These are phyloP conservation scores for Trichosporon sp. DNA, from an alignment of 1,284 basidiomycete species.

Conservation along the genomic window DNA sequence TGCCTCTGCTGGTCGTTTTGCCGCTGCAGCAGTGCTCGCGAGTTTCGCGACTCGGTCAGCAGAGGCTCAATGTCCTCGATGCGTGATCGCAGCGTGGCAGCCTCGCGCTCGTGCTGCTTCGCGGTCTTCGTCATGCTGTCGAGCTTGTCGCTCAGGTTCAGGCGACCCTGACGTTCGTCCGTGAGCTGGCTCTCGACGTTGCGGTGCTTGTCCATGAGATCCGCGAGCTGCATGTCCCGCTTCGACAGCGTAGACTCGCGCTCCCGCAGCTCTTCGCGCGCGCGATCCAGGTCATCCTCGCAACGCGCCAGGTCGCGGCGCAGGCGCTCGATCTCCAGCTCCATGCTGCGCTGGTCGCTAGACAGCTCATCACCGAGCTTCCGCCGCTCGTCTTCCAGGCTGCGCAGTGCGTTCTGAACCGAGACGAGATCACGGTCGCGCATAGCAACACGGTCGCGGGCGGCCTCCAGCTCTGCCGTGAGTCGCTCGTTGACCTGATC, in stretches of 20 bases:
- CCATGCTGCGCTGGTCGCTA: slow-evolving; percentile 76
- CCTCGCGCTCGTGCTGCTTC: slow-evolving; percentile 64
- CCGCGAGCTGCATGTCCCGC: slow-evolving; percentile 65
- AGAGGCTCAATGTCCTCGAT: slow-evolving; percentile 73
- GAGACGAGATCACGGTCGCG: slow-evolving; percentile 61
- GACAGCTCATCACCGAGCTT: slow-evolving; percentile 74
- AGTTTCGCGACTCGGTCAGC: slow-evolving; percentile 75
- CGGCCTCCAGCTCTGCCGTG: slow-evolving; percentile 46
- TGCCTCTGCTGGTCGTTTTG: slow-evolving; percentile 85
- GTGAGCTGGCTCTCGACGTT: slow-evolving; percentile 72
- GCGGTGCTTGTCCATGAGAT: slow-evolving; percentile 70
- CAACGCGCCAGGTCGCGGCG: slow-evolving; percentile 76
- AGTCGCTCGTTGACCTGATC: slow-evolving; percentile 45
- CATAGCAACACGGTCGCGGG: slow-evolving; percentile 49
- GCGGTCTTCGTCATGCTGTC: slow-evolving; percentile 61
- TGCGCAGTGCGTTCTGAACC: slow-evolving; percentile 67
- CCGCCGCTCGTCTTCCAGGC: slow-evolving; percentile 55
- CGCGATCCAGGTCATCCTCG: slow-evolving; percentile 72
- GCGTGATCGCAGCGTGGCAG: slow-evolving; percentile 57
- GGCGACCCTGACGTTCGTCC: slow-evolving; percentile 72
- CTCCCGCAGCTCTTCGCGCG: slow-evolving; percentile 67
- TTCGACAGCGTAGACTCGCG: slow-evolving; percentile 63
- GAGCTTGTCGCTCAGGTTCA: slow-evolving; percentile 82
- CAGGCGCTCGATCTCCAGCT: slow-evolving; percentile 83
- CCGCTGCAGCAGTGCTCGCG: slow-evolving; percentile 64